phyloP scores from a whole-genome alignment of 2,329 filamentous ascomycete species.

The Colletotrichum sp. region DNA sequence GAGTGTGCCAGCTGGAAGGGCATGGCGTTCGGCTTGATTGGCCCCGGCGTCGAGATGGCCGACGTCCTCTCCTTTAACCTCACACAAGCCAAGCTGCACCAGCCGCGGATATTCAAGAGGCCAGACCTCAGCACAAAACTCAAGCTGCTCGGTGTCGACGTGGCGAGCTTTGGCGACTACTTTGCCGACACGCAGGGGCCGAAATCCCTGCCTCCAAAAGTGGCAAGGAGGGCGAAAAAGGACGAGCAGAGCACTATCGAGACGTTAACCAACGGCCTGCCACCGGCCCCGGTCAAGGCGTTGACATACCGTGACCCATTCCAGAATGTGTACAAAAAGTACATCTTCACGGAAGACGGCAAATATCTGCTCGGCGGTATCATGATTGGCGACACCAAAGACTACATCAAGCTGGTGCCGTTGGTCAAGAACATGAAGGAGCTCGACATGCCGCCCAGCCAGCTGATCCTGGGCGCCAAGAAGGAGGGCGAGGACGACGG shows the following conservation, averaged over 20 bases:
- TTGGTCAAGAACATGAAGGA: slow-evolving; percentile 85
- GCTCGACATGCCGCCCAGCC: slow-evolving; percentile 77
- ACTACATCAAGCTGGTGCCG: slow-evolving; percentile 88
- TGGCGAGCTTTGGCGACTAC: slow-evolving; percentile 93
- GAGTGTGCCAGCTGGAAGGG: slow-evolving; percentile 91
- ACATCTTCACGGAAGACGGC: slow-evolving; percentile 86
- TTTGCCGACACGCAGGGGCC: slow-evolving; percentile 89
- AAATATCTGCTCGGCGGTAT: slow-evolving; percentile 93
- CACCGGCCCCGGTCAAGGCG: slow-evolving; percentile 73
- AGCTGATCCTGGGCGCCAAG: slow-evolving; percentile 82
- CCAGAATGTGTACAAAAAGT: slow-evolving; percentile 90
- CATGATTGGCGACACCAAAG: slow-evolving; percentile 94
- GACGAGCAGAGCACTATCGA: slow-evolving; percentile 41
- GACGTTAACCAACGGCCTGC: slow-evolving; percentile 58
- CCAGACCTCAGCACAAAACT: slow-evolving; percentile 92
- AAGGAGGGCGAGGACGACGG: slow-evolving; percentile 76
- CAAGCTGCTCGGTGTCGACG: slow-evolving; percentile 88
- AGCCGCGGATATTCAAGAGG: slow-evolving; percentile 73
- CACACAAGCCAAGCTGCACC: slow-evolving; percentile 78
- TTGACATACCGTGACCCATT: slow-evolving; percentile 91
- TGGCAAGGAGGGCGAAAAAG: slow-evolving; percentile 45
- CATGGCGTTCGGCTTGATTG: slow-evolving; percentile 88
- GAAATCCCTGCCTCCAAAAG: slow-evolving; percentile 70
- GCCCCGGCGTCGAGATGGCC: slow-evolving; percentile 90
- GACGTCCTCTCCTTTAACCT: slow-evolving; percentile 91